These are phyloP conservation scores for Penicillium expansum DNA, from an alignment of 2,329 filamentous ascomycete species.

Conservation along the genomic window DNA sequence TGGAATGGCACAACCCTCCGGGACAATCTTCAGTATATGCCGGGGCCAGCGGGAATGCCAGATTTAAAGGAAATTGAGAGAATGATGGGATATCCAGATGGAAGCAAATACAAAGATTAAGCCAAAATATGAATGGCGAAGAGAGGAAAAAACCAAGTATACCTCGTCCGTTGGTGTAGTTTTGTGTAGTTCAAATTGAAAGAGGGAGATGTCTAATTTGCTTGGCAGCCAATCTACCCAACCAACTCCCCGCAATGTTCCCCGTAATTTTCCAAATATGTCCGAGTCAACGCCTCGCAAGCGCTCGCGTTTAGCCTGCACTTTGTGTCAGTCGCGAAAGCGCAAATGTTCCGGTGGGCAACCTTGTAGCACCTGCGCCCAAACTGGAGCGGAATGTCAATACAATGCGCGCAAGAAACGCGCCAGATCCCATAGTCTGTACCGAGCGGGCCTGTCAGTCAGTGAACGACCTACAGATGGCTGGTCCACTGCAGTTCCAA, in stretches of 20 bases:
- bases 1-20: slow-evolving; percentile 31
- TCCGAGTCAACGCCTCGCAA: slow-evolving; percentile 30
- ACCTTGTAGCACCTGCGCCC: slow-evolving; percentile 54
- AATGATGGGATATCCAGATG: slow-evolving; percentile 30
- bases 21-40: slow-evolving; percentile 32
- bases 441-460: slow-evolving; percentile 14
- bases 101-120: slow-evolving; percentile 25
- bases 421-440: slow-evolving; percentile 20
- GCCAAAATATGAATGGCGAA: not conserved
- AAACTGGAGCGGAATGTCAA: slow-evolving; percentile 54
- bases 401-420: slow-evolving; percentile 43
- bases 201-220: not conserved
- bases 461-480: slow-evolving; percentile 14
- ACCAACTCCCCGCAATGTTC: slow-evolving; percentile 1
- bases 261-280: slow-evolving; percentile 20
- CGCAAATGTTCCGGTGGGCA: slow-evolving; percentile 55
- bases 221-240: slow-evolving; percentile 3
- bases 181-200: not conserved
- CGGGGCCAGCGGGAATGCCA: slow-evolving; percentile 34
- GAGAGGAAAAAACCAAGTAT: not conserved
- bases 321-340: slow-evolving; percentile 56
- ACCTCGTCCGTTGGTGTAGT: not conserved
- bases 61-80: slow-evolving; percentile 27
- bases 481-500: slow-evolving; percentile 1
- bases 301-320: slow-evolving; percentile 49